Base-by-base conservation (phyloP, 495 filamentous ascomycete genomes). In the Aspergillus steynii region DNA sequence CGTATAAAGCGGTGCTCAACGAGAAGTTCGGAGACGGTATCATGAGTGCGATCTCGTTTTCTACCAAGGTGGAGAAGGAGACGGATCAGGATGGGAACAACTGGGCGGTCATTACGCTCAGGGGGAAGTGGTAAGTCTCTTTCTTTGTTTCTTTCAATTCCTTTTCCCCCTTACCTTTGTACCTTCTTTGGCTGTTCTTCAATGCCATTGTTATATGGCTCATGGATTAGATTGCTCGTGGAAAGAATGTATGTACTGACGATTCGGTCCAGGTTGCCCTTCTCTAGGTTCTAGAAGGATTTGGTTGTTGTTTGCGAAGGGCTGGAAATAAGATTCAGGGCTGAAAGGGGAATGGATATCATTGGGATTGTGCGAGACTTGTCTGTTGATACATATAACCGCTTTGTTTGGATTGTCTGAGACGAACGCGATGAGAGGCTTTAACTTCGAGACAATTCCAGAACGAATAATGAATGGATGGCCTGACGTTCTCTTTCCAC, bases 1-100 rank as follows among this genome's bases (percentile, higher is more conserved):
- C 95, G 27, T 97, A 95, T 75, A 98, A 98, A 83, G 94, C 92
- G 6, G 82, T 99, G 8, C 73, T 99, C 73, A 99, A 99, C 70
- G 95, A 99, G 85, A 99, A 97, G 80, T 97, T 99, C 77, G 95
- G 95, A 0, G 95, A 99, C 75, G 95, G 95, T 0, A 99, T 99
- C 68, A 97, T 99, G 95, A 96, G 92, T 69, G 95, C 94, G 0
- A 97, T 99, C 71, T 85, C 88, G 6, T 99, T 99, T 71, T 88
- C 86, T 46, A 96, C 93, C 1, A 93, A 92, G 75, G 91, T 99
- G 14, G 92, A 97, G 78, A 97, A 97, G 83, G 95, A 99, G 85
- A 86, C 86, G 7, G 95, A 97, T 77, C 82, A 86, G 57, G 82
- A 90, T 68, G 93, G 93, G 20, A 86, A 84, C 63, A 79, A 81